These are phyloP conservation scores for Phytopythium sindhum DNA, from an alignment of 352 stramenopile genomes.

Conservation along the genomic window DNA sequence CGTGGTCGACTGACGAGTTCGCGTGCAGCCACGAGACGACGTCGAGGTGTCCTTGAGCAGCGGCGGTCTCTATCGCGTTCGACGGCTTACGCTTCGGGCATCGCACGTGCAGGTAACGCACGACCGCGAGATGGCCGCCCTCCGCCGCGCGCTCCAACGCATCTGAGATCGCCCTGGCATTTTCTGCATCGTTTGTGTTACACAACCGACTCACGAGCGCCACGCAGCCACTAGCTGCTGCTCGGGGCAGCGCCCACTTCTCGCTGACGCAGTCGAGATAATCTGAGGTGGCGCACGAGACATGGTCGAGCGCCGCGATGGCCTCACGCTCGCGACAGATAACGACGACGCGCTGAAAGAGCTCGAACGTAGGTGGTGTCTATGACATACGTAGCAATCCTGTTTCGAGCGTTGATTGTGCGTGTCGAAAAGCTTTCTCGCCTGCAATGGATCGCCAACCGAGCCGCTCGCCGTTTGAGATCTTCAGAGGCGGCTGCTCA, in stretches of 20 bases:
- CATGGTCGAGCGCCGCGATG: slow-evolving; percentile 2
- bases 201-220: not conserved
- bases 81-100: not conserved
- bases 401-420: too few relatives aligned
- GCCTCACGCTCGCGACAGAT: slow-evolving; percentile 7
- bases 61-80: not conserved
- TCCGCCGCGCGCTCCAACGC: not conserved
- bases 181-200: not conserved
- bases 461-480: too few relatives aligned
- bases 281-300: not conserved
- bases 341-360: slow-evolving; percentile 2
- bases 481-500: too few relatives aligned
- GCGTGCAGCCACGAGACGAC: not conserved
- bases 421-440: too few relatives aligned
- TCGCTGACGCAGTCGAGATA: not conserved
- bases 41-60: not conserved
- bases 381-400: not conserved
- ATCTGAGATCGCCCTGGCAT: not conserved
- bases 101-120: not conserved
- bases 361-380: not conserved
- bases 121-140: not conserved
- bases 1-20: not conserved
- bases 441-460: too few relatives aligned
- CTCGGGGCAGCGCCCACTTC: not conserved
- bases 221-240: not conserved